phyloP scores from a whole-genome alignment of 345 rosid species.

The Pistacia atlantica region DNA sequence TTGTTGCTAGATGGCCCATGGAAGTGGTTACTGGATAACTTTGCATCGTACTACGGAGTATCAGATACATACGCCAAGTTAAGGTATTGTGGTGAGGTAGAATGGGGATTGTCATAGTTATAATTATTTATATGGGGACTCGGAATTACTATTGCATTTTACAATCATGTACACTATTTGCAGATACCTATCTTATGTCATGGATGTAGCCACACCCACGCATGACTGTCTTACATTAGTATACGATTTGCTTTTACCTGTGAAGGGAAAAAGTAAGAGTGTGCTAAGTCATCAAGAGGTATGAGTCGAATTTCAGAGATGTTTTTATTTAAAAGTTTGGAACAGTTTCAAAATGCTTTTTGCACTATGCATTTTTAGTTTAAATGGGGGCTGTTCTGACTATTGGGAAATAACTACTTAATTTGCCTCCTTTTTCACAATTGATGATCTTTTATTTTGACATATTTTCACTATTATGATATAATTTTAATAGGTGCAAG shows the following conservation, averaged over 20 bases:
- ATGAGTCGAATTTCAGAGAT: slow-evolving; percentile 11
- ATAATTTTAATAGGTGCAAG: neutral
- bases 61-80: slow-evolving; percentile 87
- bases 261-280: slow-evolving; percentile 67
- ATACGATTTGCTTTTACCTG: slow-evolving; percentile 70
- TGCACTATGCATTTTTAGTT: neutral
- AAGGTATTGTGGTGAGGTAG: slow-evolving; percentile 46
- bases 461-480: neutral
- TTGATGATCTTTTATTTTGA: slow-evolving; percentile 7
- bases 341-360: neutral
- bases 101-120: slow-evolving; percentile 9
- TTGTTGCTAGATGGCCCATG: slow-evolving; percentile 75
- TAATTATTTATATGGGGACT: neutral
- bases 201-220: slow-evolving; percentile 98
- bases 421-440: neutral
- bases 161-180: slow-evolving; percentile 25
- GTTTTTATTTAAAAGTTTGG: neutral
- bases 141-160: slow-evolving; percentile 1
- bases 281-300: slow-evolving; percentile 97
- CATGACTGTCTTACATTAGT: slow-evolving; percentile 81
- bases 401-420: neutral
- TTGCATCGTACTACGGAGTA: slow-evolving; percentile 87
- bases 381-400: neutral
- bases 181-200: slow-evolving; percentile 91
- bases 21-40: slow-evolving; percentile 87